Percentiles rank a stretch among this genome's conserved stretches.
Evolutionary conservation across 73 alveolate genomes (phyloP).

Genomic region (Paramecium primaurelia): DNA sequence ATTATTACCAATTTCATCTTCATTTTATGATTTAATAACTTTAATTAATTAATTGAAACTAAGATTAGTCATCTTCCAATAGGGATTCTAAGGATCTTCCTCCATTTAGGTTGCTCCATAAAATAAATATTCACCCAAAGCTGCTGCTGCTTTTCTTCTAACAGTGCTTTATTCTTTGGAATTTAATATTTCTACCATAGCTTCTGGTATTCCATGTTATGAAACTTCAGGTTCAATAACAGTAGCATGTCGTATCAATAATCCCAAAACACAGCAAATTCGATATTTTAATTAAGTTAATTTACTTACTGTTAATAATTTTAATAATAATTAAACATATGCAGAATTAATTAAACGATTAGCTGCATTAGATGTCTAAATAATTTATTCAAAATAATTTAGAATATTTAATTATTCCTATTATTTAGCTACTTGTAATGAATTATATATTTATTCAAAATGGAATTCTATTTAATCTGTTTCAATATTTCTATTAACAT

Average conservation of each 20-base stretch:
- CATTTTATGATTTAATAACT: conserved; percentile 68
- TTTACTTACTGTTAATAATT: conserved; percentile 79
- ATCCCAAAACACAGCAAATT: conserved; percentile 91
- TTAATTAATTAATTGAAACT: conserved; percentile 73
- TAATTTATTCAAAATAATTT: conserved; percentile 88
- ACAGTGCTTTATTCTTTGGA: background rate
- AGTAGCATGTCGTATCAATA: conserved; percentile 92
- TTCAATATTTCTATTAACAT: conserved; percentile 74
- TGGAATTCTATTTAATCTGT: conserved; percentile 75
- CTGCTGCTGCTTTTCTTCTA: conserved; percentile 93
- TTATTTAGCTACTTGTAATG: conserved; percentile 69
- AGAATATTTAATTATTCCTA: conserved; percentile 81
- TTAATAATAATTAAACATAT: conserved; percentile 75
- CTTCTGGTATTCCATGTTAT: conserved; percentile 41
- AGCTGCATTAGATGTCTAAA: conserved; percentile 83
- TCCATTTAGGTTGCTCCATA: conserved; percentile 98
- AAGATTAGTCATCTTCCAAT: conserved; percentile 84
- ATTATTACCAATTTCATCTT: conserved; percentile 71
- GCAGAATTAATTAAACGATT: conserved; percentile 90
- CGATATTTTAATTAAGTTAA: conserved; percentile 77
- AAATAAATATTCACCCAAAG: conserved; percentile 98
- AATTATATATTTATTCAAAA: conserved; percentile 76
- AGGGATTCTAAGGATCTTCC: conserved; percentile 93
- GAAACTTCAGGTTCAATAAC: conserved; percentile 86
- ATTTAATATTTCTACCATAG: background rate